Percentiles rank a stretch among this genome's conserved stretches.
phyloP scores from a whole-genome alignment of 192 early-diverging fungal genomes.

The Coemansia sp. region DNA sequence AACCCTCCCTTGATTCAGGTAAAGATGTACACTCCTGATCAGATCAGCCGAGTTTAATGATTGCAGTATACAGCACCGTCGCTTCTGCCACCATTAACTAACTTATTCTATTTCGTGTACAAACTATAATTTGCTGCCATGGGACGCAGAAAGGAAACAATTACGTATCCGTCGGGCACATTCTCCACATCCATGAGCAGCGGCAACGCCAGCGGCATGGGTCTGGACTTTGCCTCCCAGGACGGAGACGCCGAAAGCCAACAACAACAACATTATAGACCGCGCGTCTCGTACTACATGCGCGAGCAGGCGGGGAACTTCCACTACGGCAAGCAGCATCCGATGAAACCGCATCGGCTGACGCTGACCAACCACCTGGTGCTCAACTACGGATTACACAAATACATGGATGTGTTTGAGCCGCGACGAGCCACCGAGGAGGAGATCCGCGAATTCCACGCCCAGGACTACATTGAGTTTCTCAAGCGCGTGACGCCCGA shows the following conservation, averaged over 20 bases:
- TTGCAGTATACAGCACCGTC: not conserved
- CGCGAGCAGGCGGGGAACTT: conserved; percentile 78
- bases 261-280: conserved; percentile 59
- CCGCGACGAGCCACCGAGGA: conserved; percentile 82
- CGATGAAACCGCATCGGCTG: conserved; percentile 92
- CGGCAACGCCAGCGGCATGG: conserved; percentile 28
- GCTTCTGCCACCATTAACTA: not conserved
- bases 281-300: conserved; percentile 73
- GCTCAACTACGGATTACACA: conserved; percentile 87
- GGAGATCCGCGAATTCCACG: conserved; percentile 93
- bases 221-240: conserved; percentile 36
- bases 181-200: conserved; percentile 31
- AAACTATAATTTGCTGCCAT: conserved; percentile 7
- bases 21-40: no score
- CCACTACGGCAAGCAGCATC: conserved; percentile 76
- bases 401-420: conserved; percentile 85
- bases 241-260: conserved; percentile 11
- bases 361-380: conserved; percentile 94
- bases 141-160: conserved; percentile 51
- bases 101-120: not conserved
- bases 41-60: no score
- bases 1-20: no score
- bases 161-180: conserved; percentile 39
- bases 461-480: conserved; percentile 95
- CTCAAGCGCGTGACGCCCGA: conserved; percentile 81